These are phyloP conservation scores for Ziziphus jujuba DNA, from an alignment of 306 rosid species.

Conservation along the genomic window DNA sequence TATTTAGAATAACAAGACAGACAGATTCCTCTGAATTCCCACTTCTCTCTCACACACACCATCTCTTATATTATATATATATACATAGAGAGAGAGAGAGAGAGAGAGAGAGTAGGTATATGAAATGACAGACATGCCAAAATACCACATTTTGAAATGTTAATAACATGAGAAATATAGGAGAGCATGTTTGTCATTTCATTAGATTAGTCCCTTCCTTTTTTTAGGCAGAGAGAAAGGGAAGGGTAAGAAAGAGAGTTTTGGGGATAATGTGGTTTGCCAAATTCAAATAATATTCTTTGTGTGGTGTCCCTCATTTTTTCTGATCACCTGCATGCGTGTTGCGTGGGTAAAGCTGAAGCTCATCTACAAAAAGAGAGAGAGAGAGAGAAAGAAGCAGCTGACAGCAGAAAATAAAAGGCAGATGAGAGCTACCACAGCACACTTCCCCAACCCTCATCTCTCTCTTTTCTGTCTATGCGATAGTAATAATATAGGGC, in stretches of 20 bases:
- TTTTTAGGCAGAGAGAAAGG: too few species aligned
- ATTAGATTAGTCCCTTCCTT: neutral
- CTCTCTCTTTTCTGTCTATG: too few species aligned
- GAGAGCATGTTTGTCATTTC: slow-evolving; percentile 28
- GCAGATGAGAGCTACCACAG: too few species aligned
- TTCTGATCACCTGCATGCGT: too few species aligned
- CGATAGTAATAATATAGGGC: too few species aligned
- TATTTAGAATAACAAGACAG: slow-evolving; percentile 29
- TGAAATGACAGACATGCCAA: slow-evolving; percentile 7
- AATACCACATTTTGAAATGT: slow-evolving; percentile 3
- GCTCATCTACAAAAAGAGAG: too few species aligned
- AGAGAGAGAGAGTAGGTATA: slow-evolving; percentile 15
- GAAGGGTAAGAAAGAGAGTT: too few species aligned
- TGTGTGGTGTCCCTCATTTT: too few species aligned
- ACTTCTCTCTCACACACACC: slow-evolving; percentile 5
- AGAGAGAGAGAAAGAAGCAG: neutral
- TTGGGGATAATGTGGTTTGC: too few species aligned
- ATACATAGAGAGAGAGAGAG: slow-evolving; percentile 11
- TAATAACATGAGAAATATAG: slow-evolving; percentile 1
- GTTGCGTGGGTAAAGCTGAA: neutral
- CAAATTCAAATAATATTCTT: too few species aligned
- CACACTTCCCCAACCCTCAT: too few species aligned
- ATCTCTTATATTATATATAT: neutral
- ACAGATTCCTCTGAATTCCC: slow-evolving; percentile 59
- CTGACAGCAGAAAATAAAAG: slow-evolving; percentile 16